Base-by-base conservation (phyloP, 768 basidiomycete species). In the Hirschioporus abietinus region DNA sequence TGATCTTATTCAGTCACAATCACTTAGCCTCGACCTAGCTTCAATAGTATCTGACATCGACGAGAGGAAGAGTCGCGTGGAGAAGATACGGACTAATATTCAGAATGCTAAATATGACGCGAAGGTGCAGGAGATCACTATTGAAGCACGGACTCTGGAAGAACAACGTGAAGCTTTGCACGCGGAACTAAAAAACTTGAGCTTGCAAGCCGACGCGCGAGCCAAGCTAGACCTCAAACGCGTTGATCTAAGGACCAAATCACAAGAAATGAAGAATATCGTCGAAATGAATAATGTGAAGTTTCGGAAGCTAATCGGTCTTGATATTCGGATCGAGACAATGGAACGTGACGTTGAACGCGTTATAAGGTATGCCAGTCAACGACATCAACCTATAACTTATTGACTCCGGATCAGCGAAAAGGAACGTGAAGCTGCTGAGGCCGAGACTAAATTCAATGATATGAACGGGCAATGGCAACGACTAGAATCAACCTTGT, bases 171-270 rank as follows among this genome's bases (percentile, higher is more conserved):
- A 96, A 20, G 74, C 75, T 23, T 78, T 96, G 67, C 92, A 89
- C 65, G 70, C 76, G 0, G 96, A 97, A 68, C 81, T 95, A 58
- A 82, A 86, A 35, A 77, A 81, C 1, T 76, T 97, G 70, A 93
- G 87, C 70, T 71, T 86, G 60, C 95, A 98, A 74, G 89, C 92
- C 0, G 91, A 95, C 65, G 80, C 86, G 0, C 81, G 96, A 59
- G 93, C 95, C 1, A 89, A 86, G 71, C 75, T 98, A 64, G 86
- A 90, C 57, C 72, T 96, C 68, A 91, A 93, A 72, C 81, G 88
- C 67, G 79, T 79, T 0, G 92, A 95, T 69, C 74, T 88, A 59
- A 85, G 82, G 74, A 82, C 77, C 65, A 92, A 91, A 77, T 78
- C 80, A 60, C 79, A 78, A 18, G 92, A 95, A 57, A 81, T 95